A percentile compares a stretch with the other conserved stretches of the same genome.
These are phyloP conservation scores for Ascochyta viciae-villosae DNA, from an alignment of 2,329 filamentous ascomycete species.

Conservation along the genomic window DNA sequence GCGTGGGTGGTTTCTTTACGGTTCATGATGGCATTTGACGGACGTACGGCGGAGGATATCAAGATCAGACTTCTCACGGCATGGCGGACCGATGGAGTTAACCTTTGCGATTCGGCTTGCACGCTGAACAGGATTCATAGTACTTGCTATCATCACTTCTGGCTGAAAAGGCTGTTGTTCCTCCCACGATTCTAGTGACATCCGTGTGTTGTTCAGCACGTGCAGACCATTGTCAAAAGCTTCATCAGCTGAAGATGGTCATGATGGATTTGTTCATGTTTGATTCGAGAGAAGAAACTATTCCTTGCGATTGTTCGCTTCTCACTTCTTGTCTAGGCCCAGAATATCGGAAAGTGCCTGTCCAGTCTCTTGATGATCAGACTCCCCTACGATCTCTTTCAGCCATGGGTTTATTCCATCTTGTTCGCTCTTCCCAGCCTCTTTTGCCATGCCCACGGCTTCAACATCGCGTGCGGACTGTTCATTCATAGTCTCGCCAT, in stretches of 20 bases:
- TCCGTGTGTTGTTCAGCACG: not conserved
- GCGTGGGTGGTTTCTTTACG: slow-evolving; percentile 33
- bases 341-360: not conserved
- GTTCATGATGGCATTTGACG: slow-evolving; percentile 33
- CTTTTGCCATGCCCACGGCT: not conserved
- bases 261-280: not conserved
- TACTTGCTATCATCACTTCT: slow-evolving; percentile 43
- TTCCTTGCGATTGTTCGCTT: not conserved
- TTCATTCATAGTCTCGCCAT: slow-evolving; percentile 6
- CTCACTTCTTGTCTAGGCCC: not conserved
- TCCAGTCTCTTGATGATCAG: not conserved
- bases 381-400: not conserved
- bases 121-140: slow-evolving; percentile 42
- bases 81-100: slow-evolving; percentile 41
- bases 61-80: slow-evolving; percentile 33
- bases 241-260: not conserved
- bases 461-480: not conserved
- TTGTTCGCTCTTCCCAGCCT: not conserved
- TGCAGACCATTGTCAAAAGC: not conserved
- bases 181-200: slow-evolving; percentile 9
- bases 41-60: slow-evolving; percentile 28
- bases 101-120: slow-evolving; percentile 36
- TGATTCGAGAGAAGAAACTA: not conserved
- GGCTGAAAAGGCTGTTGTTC: slow-evolving; percentile 34
- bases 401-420: slow-evolving; percentile 1